phyloP scores from a whole-genome alignment of 495 filamentous ascomycete species.

The Penicillium antarcticum region DNA sequence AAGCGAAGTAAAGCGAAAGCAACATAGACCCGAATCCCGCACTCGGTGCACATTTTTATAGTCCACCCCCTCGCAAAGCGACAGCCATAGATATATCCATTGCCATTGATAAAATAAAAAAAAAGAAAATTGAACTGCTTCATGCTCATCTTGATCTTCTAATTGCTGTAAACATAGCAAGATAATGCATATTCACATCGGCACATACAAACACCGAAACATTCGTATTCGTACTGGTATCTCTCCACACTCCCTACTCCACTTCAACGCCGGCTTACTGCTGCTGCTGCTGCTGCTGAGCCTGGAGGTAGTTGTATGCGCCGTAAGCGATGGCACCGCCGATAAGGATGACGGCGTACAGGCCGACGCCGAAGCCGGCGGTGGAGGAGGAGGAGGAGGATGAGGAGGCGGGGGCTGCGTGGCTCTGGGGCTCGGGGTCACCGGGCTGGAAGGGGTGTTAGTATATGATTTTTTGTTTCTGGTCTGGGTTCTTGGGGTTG shows the following conservation, averaged over 20 bases:
- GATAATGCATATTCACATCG: too few relatives aligned
- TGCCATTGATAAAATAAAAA: too few relatives aligned
- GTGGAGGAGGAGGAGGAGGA: conserved; percentile 42
- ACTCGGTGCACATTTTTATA: too few relatives aligned
- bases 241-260: neutral
- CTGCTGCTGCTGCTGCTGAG: conserved; percentile 37
- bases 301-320: conserved; percentile 85
- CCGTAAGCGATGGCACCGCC: conserved; percentile 76
- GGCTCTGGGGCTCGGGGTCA: conserved; percentile 74
- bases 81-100: too few relatives aligned
- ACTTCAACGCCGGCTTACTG: conserved; percentile 11
- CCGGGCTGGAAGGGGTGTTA: conserved; percentile 57
- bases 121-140: too few relatives aligned
- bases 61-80: too few relatives aligned
- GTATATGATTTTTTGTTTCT: neutral
- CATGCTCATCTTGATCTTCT: too few relatives aligned
- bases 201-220: too few relatives aligned
- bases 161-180: too few relatives aligned
- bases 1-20: too few relatives aligned
- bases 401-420: conserved; percentile 46
- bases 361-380: conserved; percentile 65
- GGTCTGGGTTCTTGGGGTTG: neutral
- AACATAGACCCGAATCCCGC: too few relatives aligned
- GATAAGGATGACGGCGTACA: conserved; percentile 79
- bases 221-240: too few relatives aligned